Conservation (phyloP, 1,139 yeast species). For the Sugiyamaella neomexicana region DNA sequence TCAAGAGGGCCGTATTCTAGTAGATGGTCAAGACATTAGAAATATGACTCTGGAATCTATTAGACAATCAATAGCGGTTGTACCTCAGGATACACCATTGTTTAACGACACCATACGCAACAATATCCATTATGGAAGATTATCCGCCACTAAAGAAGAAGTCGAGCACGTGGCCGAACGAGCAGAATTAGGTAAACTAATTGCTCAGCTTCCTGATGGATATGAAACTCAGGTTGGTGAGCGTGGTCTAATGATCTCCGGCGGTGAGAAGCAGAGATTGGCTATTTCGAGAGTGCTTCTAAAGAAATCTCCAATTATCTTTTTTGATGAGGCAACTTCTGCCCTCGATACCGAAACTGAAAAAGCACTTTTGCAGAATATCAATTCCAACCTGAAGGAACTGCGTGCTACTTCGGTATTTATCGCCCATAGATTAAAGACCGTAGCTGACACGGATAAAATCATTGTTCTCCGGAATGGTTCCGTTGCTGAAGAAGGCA, state of each 20-base stretch:
- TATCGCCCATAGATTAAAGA: conserved; percentile 90
- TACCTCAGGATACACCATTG: conserved; percentile 96
- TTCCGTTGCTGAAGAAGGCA: conserved; percentile 81
- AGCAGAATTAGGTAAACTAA: conserved; percentile 67
- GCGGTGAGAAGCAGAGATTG: conserved; percentile 95
- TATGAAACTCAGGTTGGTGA: conserved; percentile 91
- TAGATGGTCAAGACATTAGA: conserved; percentile 88
- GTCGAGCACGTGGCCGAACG: conserved; percentile 61
- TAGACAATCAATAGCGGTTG: conserved; percentile 78
- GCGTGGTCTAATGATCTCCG: conserved; percentile 96
- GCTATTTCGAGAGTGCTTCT: conserved; percentile 88
- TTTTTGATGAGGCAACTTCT: conserved; percentile 96
- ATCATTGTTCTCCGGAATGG: conserved; percentile 86
- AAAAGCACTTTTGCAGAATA: conserved; percentile 73
- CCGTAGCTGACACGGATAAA: conserved; percentile 92
- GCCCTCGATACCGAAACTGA: conserved; percentile 97
- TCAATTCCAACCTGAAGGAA: conserved; percentile 59
- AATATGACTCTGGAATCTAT: conserved; percentile 74
- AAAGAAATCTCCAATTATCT: conserved; percentile 84
- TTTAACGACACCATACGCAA: conserved; percentile 89
- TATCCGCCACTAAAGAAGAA: conserved; percentile 72
- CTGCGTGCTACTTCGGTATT: conserved; percentile 72
- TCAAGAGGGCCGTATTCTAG: conserved; percentile 67
- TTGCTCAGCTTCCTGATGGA: conserved; percentile 79
- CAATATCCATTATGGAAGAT: conserved; percentile 82